Conservation (phyloP, 2,329 filamentous ascomycete species). For the Trichoderma sp. region DNA sequence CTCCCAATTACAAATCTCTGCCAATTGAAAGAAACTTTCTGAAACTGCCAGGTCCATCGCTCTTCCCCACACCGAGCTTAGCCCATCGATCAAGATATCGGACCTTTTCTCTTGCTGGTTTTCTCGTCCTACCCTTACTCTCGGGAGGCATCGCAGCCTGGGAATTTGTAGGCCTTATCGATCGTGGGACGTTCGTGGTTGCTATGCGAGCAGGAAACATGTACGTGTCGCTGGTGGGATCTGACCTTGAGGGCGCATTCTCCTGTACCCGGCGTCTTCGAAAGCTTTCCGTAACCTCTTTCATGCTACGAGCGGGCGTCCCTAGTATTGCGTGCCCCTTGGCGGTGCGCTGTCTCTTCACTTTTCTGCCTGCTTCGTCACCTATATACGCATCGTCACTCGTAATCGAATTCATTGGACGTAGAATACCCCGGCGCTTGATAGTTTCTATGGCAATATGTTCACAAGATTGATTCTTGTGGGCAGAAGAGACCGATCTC, state of each 20-base stretch:
- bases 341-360: constrained; percentile 14
- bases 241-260: background rate
- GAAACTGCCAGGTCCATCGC: constrained; percentile 7
- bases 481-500: constrained; percentile 58
- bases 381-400: background rate
- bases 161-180: background rate
- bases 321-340: background rate
- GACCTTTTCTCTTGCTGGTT: constrained; percentile 5
- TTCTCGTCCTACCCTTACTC: background rate
- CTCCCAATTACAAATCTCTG: background rate
- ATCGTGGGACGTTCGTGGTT: background rate
- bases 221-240: background rate
- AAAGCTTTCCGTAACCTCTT: background rate
- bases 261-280: background rate
- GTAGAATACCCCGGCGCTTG: constrained; percentile 11
- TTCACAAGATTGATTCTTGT: constrained; percentile 22
- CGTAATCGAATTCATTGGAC: background rate
- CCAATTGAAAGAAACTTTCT: constrained; percentile 17
- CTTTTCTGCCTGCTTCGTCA: constrained; percentile 7
- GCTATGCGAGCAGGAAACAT: background rate
- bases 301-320: background rate
- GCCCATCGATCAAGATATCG: background rate
- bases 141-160: background rate
- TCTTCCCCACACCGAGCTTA: background rate
- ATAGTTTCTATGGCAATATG: background rate